Evolutionary conservation across 2,329 filamentous ascomycete genomes (phyloP), one percentile per base, ranked within the genome.

Genomic region (Penicillium sp.): DNA sequence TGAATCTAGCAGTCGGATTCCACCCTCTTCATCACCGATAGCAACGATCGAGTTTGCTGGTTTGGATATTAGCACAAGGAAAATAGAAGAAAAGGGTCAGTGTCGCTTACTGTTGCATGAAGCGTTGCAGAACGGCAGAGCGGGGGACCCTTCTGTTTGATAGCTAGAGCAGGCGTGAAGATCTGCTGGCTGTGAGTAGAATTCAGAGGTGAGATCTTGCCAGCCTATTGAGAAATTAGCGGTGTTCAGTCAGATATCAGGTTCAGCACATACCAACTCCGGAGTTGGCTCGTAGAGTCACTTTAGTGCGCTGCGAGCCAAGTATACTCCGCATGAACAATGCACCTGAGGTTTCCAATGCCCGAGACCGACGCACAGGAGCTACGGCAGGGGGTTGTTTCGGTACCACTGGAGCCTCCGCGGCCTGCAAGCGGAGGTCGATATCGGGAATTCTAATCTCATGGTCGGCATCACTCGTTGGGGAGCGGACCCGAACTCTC

Each of bases 1-100:
- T 3, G 86, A 83, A 65, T 90, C 87, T 7, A 90, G 67, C 13
- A 90, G 70, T 52, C 86, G 79, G 46, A 91, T 78, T 21, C 79
- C 78, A 18, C 88, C 88, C 64, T 87, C 84, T 73, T 91, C 87
- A 63, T 89, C 86, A 38, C 86, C 88, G 55, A 89, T 77, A 3
- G 87, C 88, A 54, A 90, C 79, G 9, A 90, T 75, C 7, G 86
- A 83, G 68, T 88, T 89, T 55, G 82, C 83, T 85, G 11, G 34
- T 43, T 53, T 7, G 47, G 65, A 49, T 22, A 47, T 69, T 56
- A 65, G 59, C 58, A 57, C 57, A 62, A 18, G 18, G 18, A 18
- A 18, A 29, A 46, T n/a, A 16, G 24, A 46, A 10, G 40, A 43
- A 18, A 1, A 24, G 22, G 5, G 27, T 11, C 13, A 9, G 47